Conservation (phyloP, 345 rosid genomes). For the Heritiera littoralis region DNA sequence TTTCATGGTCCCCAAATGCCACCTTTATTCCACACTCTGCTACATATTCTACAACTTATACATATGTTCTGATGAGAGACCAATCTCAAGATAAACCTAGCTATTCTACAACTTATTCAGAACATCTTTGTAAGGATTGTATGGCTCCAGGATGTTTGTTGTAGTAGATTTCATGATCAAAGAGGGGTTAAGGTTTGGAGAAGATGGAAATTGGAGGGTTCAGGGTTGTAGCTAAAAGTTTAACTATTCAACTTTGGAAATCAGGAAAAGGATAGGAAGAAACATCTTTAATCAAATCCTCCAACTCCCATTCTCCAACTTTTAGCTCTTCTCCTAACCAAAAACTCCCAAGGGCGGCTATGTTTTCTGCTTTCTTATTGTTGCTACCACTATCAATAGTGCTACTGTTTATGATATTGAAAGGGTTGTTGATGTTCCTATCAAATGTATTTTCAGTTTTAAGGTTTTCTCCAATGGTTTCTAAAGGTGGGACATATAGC, state of each 20-base stretch:
- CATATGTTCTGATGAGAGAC: too few relatives aligned
- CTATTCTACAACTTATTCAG: too few relatives aligned
- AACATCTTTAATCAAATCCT: conserved; percentile 76
- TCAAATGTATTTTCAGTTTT: conserved; percentile 27
- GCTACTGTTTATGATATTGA: conserved; percentile 10
- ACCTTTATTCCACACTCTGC: too few relatives aligned
- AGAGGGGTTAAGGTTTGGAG: not conserved
- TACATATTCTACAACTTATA: too few relatives aligned
- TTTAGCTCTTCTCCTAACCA: conserved; percentile 59
- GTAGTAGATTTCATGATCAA: not conserved
- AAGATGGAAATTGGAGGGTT: conserved; percentile 14
- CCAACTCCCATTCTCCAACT: conserved; percentile 77
- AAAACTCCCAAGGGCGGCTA: conserved; percentile 36
- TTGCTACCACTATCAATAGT: conserved; percentile 2
- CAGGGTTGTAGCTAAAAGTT: not conserved
- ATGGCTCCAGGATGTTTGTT: too few relatives aligned
- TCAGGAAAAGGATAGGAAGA: conserved; percentile 60
- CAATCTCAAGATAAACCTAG: too few relatives aligned
- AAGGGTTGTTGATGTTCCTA: conserved; percentile 17
- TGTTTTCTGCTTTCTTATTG: conserved; percentile 28
- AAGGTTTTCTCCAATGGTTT: conserved; percentile 45
- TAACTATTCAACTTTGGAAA: conserved; percentile 38
- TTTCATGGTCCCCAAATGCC: too few relatives aligned
- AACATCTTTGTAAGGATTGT: too few relatives aligned
- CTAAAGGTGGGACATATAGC: conserved; percentile 59